phyloP scores from a whole-genome alignment of 257 asterid genomes.

The Cruciata laevipes region DNA sequence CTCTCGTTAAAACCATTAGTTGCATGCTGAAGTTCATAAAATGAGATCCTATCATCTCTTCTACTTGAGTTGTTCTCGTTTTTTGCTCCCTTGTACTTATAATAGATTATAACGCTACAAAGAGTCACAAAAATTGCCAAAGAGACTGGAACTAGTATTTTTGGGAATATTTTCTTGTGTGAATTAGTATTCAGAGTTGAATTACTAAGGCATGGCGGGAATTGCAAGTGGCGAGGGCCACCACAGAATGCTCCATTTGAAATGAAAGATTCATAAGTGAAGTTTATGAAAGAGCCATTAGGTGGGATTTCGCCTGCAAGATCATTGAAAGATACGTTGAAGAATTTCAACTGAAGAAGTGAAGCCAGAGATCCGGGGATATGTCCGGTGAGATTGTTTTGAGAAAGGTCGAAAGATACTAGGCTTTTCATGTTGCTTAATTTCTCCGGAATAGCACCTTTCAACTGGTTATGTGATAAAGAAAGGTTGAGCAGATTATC shows the following conservation, averaged over 20 bases:
- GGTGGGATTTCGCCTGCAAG: neutral
- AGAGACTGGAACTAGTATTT: neutral
- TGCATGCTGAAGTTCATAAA: neutral
- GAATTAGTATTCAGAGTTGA: neutral
- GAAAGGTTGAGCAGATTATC: neutral
- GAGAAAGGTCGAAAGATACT: neutral
- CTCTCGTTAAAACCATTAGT: neutral
- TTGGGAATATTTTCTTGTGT: neutral
- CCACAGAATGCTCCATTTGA: conserved; percentile 9
- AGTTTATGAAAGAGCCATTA: conserved; percentile 4
- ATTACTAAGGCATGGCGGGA: neutral
- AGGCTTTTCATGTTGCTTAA: neutral
- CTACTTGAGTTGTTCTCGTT: neutral
- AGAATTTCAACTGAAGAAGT: neutral
- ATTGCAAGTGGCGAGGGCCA: neutral
- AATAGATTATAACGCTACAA: neutral
- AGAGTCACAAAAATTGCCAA: neutral
- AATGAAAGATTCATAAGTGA: conserved; percentile 8
- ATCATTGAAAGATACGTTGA: conserved; percentile 7
- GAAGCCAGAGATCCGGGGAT: neutral
- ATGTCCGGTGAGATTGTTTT: neutral
- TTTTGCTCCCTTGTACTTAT: neutral
- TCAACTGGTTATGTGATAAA: neutral
- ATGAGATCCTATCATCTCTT: neutral
- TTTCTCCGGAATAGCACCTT: neutral